phyloP scores from a whole-genome alignment of 169 alveolate species.

The Perkinsus chesapeaki region DNA sequence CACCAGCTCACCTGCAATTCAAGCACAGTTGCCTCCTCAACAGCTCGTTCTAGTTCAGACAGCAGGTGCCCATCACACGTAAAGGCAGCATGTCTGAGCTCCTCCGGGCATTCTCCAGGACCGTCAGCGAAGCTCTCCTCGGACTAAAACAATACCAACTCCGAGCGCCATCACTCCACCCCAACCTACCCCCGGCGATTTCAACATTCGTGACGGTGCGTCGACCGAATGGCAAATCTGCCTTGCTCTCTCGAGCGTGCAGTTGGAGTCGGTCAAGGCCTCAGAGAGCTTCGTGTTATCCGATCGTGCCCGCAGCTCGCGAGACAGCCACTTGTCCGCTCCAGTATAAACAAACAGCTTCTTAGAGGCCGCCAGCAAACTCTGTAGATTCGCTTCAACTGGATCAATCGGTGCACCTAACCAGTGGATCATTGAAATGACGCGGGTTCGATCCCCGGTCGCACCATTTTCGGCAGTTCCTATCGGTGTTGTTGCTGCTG shows the following conservation, averaged over 20 bases:
- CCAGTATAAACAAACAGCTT: neutral
- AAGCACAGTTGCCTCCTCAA: neutral
- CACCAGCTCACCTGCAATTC: neutral
- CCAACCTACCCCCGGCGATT: neutral
- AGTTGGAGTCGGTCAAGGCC: neutral
- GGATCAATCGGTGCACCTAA: neutral
- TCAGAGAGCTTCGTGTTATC: neutral
- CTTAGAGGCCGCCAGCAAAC: neutral
- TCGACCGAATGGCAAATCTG: neutral
- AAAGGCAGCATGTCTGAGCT: neutral
- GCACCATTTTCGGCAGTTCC: neutral
- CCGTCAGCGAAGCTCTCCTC: neutral
- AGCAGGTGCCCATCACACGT: neutral
- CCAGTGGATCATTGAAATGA: neutral
- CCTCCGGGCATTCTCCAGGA: neutral
- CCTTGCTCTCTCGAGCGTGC: neutral
- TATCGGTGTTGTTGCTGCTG: neutral
- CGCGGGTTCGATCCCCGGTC: slow-evolving; percentile 1
- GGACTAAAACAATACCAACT: neutral
- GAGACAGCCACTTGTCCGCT: neutral
- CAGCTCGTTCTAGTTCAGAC: neutral
- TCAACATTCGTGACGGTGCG: neutral
- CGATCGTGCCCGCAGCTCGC: neutral
- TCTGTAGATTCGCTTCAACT: neutral
- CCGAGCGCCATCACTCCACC: neutral